Conservation (phyloP, 768 basidiomycete species). For the Cubamyces lactineus region DNA sequence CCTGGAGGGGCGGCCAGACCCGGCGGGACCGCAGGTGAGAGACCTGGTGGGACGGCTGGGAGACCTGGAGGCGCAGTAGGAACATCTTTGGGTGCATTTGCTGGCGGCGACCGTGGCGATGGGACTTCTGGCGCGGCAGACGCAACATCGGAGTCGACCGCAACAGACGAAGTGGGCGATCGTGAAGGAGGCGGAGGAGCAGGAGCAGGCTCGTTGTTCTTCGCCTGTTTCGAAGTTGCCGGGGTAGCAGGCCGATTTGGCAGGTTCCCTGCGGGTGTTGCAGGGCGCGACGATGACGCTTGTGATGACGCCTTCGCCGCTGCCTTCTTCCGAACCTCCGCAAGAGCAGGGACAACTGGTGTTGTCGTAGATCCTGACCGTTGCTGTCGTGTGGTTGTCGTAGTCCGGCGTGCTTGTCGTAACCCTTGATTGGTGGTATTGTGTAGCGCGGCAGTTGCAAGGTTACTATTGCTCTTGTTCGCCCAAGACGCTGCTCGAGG, state of each 20-base stretch:
- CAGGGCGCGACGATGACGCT: slow-evolving; percentile 58
- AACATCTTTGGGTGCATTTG: slow-evolving; percentile 39
- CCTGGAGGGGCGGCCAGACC: slow-evolving; percentile 60
- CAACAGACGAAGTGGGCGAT: slow-evolving; percentile 51
- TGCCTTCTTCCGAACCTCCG: slow-evolving; percentile 36
- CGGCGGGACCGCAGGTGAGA: slow-evolving; percentile 57
- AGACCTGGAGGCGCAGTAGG: slow-evolving; percentile 53
- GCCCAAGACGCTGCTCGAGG: slow-evolving; percentile 61
- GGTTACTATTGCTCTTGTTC: slow-evolving; percentile 32
- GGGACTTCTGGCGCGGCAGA: slow-evolving; percentile 47
- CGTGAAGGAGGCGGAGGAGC: slow-evolving; percentile 40
- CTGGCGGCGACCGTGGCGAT: slow-evolving; percentile 41
- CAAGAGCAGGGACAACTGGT: slow-evolving; percentile 24
- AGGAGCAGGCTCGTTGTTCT: slow-evolving; percentile 40
- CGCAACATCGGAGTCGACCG: slow-evolving; percentile 54
- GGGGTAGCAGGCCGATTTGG: slow-evolving; percentile 50
- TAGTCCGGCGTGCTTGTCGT: slow-evolving; percentile 28
- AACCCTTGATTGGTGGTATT: slow-evolving; percentile 31
- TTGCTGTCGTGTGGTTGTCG: slow-evolving; percentile 47
- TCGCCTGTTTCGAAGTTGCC: slow-evolving; percentile 44
- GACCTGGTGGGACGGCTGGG: slow-evolving; percentile 58
- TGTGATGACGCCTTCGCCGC: slow-evolving; percentile 50
- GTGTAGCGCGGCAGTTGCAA: slow-evolving; percentile 33
- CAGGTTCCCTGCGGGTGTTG: slow-evolving; percentile 49
- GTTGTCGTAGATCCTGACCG: slow-evolving; percentile 42